Evolutionary conservation across 768 basidiomycete species (phyloP).

Genomic region (Psilocybe cubensis): DNA sequence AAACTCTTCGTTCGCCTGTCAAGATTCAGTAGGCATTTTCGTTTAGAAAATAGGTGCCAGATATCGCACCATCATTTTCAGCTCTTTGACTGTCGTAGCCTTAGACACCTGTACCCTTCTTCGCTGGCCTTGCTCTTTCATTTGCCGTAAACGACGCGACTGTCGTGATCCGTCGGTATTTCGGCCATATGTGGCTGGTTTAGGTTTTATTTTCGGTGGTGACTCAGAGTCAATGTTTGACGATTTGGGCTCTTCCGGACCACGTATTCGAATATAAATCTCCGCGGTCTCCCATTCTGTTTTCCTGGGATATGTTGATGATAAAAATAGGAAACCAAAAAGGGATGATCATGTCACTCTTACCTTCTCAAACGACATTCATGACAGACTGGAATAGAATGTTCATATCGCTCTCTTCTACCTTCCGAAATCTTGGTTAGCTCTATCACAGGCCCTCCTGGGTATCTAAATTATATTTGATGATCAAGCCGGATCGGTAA

Average conservation of each 20-base stretch:
- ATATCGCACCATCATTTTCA: conserved; percentile 67
- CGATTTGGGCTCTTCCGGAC: conserved; percentile 15
- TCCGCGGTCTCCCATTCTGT: conserved; percentile 63
- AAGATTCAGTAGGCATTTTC: not conserved
- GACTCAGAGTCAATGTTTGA: conserved; percentile 8
- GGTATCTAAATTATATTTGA: conserved; percentile 42
- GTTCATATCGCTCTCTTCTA: conserved; percentile 38
- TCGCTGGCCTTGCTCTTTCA: conserved; percentile 51
- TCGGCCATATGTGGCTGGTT: conserved; percentile 31
- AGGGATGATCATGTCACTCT: conserved; percentile 6
- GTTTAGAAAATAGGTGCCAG: not conserved
- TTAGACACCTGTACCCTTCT: conserved; percentile 62
- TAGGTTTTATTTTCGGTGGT: conserved; percentile 11
- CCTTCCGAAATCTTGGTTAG: conserved; percentile 31
- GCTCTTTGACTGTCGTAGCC: conserved; percentile 73
- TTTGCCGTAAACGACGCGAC: conserved; percentile 71
- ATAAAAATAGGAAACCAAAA: not conserved
- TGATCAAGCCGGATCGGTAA: not conserved
- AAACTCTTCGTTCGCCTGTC: conserved; percentile 62
- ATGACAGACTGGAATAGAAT: conserved; percentile 58
- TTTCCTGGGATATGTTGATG: conserved; percentile 38
- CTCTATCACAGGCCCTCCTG: conserved; percentile 54
- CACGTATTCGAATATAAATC: conserved; percentile 55
- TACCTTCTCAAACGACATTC: conserved; percentile 66
- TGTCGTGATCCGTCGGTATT: conserved; percentile 57